A percentile compares a stretch with the other conserved stretches of the same genome.
phyloP scores from a whole-genome alignment of 1,284 basidiomycete species.

The Puccinia hordei region DNA sequence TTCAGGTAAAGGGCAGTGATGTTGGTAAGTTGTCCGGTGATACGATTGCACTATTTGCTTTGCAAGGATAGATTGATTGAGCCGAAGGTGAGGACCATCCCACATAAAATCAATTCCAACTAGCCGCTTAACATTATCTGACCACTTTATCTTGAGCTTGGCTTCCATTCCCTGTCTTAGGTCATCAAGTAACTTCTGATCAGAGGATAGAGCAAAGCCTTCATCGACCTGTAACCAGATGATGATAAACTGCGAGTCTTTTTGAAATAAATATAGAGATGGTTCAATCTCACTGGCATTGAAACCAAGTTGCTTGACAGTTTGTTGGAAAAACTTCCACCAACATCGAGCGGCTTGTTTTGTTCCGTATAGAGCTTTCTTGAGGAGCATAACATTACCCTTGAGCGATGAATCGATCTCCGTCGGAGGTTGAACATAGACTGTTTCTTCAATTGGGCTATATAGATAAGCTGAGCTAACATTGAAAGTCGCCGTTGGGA shows the following conservation, averaged over 20 bases:
- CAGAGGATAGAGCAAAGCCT: neutral
- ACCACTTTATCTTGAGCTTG: constrained; percentile 18
- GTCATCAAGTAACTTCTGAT: too few species aligned
- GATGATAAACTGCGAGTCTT: neutral
- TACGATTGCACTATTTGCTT: neutral
- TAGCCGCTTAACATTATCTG: neutral
- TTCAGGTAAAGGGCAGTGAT: neutral
- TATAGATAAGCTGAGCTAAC: neutral
- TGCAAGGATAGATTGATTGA: neutral
- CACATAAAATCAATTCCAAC: neutral
- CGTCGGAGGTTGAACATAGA: too few species aligned
- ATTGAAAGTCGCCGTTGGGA: neutral
- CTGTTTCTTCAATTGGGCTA: too few species aligned
- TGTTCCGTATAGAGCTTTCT: constrained; percentile 32
- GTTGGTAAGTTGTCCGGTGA: neutral
- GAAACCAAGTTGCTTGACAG: constrained; percentile 5
- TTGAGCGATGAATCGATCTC: too few species aligned
- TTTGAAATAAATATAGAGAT: neutral
- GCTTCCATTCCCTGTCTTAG: too few species aligned
- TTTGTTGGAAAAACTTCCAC: constrained; percentile 29
- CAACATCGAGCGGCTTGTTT: neutral
- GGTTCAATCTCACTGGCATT: neutral
- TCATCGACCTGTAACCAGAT: neutral
- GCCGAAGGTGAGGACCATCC: neutral
- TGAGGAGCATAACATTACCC: neutral